Evolutionary conservation across 306 rosid species (phyloP).

Genomic region (Prunus kanzakura): DNA sequence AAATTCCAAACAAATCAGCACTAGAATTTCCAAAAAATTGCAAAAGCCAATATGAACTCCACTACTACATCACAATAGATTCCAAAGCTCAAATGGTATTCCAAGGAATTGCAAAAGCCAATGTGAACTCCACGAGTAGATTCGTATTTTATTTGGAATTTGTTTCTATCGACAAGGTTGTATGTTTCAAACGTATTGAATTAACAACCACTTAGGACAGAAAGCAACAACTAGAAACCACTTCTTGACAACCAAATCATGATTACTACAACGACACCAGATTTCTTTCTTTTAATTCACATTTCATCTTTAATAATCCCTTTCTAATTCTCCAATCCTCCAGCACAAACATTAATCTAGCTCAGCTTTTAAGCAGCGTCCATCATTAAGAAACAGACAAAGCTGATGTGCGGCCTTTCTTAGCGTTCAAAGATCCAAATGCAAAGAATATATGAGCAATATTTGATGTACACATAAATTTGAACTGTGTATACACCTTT

Average conservation of each 20-base stretch:
- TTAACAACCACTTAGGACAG: background rate
- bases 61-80: too few relatives aligned
- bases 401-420: background rate
- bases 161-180: background rate
- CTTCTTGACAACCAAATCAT: background rate
- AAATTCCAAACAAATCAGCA: too few relatives aligned
- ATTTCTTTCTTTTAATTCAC: too few relatives aligned
- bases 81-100: background rate
- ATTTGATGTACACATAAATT: background rate
- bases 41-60: too few relatives aligned
- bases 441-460: background rate
- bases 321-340: background rate
- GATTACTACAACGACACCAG: background rate
- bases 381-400: background rate
- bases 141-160: background rate
- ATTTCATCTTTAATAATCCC: background rate
- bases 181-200: background rate
- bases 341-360: background rate
- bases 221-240: background rate
- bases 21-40: too few relatives aligned
- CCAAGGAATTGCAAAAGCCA: background rate
- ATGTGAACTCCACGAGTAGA: background rate
- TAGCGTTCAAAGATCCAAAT: background rate
- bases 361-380: background rate
- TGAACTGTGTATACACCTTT: conserved; percentile 40